Percentiles rank a stretch among this genome's conserved stretches.
These are phyloP conservation scores for Ophiostoma sp. DNA, from an alignment of 2,329 filamentous ascomycete species.

Conservation along the genomic window DNA sequence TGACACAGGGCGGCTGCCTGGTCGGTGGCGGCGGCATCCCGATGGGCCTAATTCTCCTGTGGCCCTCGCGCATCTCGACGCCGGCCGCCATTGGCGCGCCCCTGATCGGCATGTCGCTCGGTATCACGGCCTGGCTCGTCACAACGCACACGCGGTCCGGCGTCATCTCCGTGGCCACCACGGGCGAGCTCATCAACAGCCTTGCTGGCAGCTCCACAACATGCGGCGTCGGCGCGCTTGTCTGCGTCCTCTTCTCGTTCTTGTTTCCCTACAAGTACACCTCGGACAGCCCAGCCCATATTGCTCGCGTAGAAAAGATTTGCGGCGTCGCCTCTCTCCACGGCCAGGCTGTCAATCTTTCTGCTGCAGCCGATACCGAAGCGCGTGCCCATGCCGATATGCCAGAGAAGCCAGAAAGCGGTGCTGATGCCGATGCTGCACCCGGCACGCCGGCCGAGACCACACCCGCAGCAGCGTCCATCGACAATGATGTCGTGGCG, in stretches of 20 bases:
- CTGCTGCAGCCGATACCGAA: background rate
- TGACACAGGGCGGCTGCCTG: conserved; percentile 39
- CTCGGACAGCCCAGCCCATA: background rate
- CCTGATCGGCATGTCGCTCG: conserved; percentile 34
- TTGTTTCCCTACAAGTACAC: background rate
- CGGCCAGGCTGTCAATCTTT: background rate
- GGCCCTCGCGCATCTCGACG: conserved; percentile 36
- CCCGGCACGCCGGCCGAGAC: conserved; percentile 21
- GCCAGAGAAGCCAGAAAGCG: background rate
- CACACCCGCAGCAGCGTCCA: conserved; percentile 29
- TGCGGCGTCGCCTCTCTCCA: background rate
- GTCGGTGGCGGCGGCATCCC: conserved; percentile 38
- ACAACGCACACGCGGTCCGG: conserved; percentile 35
- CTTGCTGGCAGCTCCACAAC: conserved; percentile 38
- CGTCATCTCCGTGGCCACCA: conserved; percentile 35
- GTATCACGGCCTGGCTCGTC: conserved; percentile 37
- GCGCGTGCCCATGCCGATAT: background rate
- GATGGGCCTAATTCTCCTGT: conserved; percentile 37
- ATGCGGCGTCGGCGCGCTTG: conserved; percentile 36
- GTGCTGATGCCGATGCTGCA: background rate
- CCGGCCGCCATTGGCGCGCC: conserved; percentile 35
- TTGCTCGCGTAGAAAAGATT: background rate
- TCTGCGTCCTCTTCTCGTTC: conserved; percentile 29
- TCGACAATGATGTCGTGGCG: conserved; percentile 40
- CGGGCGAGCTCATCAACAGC: conserved; percentile 36